Percentiles rank a stretch among this genome's conserved stretches.
Conservation (phyloP, 1,284 basidiomycete genomes). For the Megacollybia platyphylla region DNA sequence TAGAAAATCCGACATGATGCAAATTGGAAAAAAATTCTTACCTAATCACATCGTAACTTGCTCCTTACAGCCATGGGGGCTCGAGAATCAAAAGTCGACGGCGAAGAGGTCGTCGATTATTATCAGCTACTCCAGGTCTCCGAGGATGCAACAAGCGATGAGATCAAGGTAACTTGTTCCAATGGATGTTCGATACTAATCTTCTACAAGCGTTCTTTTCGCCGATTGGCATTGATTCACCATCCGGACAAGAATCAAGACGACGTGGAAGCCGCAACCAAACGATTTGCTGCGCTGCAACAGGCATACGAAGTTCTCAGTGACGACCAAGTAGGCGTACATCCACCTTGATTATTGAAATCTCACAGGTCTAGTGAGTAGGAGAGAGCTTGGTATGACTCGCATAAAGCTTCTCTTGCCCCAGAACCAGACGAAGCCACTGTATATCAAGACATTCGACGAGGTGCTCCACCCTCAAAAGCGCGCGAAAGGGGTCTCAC, state of each 20-base stretch:
- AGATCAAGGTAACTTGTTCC: slow-evolving; percentile 60
- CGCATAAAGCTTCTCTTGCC: slow-evolving; percentile 78
- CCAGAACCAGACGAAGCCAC: slow-evolving; percentile 76
- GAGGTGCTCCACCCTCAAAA: slow-evolving; percentile 55
- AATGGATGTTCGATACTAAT: slow-evolving; percentile 3
- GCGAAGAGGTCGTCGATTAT: slow-evolving; percentile 40
- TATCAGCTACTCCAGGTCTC: slow-evolving; percentile 72
- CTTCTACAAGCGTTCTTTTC: slow-evolving; percentile 59
- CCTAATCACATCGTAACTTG: neutral
- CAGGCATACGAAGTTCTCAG: slow-evolving; percentile 93
- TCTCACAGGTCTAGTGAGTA: slow-evolving; percentile 28
- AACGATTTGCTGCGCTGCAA: slow-evolving; percentile 81
- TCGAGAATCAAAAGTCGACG: slow-evolving; percentile 38
- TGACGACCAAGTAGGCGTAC: slow-evolving; percentile 72
- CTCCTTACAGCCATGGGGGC: slow-evolving; percentile 46
- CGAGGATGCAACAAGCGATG: slow-evolving; percentile 73
- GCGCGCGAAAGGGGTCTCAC: slow-evolving; percentile 72
- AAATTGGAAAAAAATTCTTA: slow-evolving; percentile 3
- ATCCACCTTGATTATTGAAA: neutral
- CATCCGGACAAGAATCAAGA: slow-evolving; percentile 86
- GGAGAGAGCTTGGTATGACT: slow-evolving; percentile 98
- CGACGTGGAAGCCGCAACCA: slow-evolving; percentile 77
- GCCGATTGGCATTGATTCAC: slow-evolving; percentile 73
- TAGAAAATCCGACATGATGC: slow-evolving; percentile 37
- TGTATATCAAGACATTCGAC: slow-evolving; percentile 77